Conservation (phyloP, 2,329 filamentous ascomycete species). For the Phialocephala subalpina region DNA sequence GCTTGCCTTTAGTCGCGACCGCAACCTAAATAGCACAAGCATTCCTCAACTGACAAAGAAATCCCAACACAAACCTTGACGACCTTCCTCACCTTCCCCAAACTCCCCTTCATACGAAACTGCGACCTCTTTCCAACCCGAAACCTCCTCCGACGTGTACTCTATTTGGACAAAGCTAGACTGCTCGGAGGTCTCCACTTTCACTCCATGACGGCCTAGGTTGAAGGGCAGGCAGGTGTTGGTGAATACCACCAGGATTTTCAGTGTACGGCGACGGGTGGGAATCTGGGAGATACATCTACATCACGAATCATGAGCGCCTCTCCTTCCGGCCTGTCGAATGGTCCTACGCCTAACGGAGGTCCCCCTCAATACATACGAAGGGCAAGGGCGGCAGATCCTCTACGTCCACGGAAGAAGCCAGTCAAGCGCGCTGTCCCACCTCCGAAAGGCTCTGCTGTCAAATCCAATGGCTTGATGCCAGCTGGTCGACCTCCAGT, state of each 20-base stretch:
- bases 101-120: not conserved
- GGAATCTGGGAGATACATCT: not conserved
- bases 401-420: constrained; percentile 69
- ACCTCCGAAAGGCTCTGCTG: constrained; percentile 29
- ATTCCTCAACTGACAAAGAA: constrained; percentile 18
- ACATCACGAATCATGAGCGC: constrained; percentile 47
- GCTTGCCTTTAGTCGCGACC: not conserved
- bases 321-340: constrained; percentile 53
- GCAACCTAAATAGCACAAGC: not conserved
- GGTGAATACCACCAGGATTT: constrained; percentile 21
- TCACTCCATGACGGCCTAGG: constrained; percentile 7
- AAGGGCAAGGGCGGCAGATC: constrained; percentile 63
- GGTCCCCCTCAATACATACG: constrained; percentile 54
- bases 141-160: not conserved
- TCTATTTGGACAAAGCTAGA: not conserved
- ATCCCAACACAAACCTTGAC: not conserved
- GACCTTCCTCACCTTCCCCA: not conserved
- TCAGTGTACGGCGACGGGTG: not conserved
- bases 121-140: not conserved
- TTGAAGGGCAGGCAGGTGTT: constrained; percentile 14
- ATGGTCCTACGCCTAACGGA: constrained; percentile 56
- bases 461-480: constrained; percentile 34
- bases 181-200: not conserved
- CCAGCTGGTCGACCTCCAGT: constrained; percentile 22
- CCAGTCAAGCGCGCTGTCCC: constrained; percentile 46